Evolutionary conservation across 2,329 filamentous ascomycete genomes (phyloP).

Genomic region (Alternaria sp.): DNA sequence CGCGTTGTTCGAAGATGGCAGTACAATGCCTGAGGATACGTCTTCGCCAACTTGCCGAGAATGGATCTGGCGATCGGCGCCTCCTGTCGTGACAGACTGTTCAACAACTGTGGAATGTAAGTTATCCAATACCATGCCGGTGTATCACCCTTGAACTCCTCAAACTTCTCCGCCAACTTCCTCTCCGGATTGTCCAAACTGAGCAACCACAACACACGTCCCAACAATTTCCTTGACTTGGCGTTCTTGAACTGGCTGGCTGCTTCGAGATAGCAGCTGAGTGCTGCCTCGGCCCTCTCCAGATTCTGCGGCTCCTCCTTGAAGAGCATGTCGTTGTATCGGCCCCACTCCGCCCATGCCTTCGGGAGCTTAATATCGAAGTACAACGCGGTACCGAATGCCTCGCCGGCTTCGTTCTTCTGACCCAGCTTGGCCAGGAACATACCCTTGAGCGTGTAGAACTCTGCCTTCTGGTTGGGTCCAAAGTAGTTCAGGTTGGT

Average conservation of each 20-base stretch:
- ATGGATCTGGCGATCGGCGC: slow-evolving; percentile 85
- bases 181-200: slow-evolving; percentile 91
- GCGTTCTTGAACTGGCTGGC: slow-evolving; percentile 96
- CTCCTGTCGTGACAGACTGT: slow-evolving; percentile 89
- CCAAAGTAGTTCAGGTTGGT: slow-evolving; percentile 99
- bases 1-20: slow-evolving; percentile 92
- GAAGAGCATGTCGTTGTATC: slow-evolving; percentile 96
- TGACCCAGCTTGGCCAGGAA: slow-evolving; percentile 94
- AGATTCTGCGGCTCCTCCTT: slow-evolving; percentile 86
- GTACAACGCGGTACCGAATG: slow-evolving; percentile 92
- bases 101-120: slow-evolving; percentile 94
- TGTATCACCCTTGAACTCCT: slow-evolving; percentile 96
- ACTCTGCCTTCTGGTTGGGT: slow-evolving; percentile 93
- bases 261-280: slow-evolving; percentile 95
- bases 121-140: slow-evolving; percentile 99
- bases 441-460: slow-evolving; percentile 99
- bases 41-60: slow-evolving; percentile 90
- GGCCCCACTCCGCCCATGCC: slow-evolving; percentile 98
- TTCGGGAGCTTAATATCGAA: slow-evolving; percentile 96
- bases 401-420: slow-evolving; percentile 88
- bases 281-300: slow-evolving; percentile 83
- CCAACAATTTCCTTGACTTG: slow-evolving; percentile 92
- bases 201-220: slow-evolving; percentile 91
- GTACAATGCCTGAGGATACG: slow-evolving; percentile 92
- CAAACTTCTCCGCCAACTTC: slow-evolving; percentile 82